Percentiles rank a stretch among this genome's conserved stretches.
phyloP scores from a whole-genome alignment of 257 asterid species.

The Eucommia ulmoides region DNA sequence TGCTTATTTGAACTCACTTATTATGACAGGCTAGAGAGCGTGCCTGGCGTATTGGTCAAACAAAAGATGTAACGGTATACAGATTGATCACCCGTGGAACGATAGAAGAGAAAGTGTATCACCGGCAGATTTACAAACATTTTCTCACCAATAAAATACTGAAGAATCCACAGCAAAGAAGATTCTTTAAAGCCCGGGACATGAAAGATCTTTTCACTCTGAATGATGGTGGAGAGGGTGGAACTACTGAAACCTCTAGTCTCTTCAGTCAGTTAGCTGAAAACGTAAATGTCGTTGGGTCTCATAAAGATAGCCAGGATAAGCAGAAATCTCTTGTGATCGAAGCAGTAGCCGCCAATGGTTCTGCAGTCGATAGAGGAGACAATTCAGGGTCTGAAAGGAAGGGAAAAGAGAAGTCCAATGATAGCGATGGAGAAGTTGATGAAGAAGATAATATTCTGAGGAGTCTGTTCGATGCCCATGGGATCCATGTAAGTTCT shows the following conservation, averaged over 20 bases:
- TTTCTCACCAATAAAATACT: conserved; percentile 89
- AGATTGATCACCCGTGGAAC: conserved; percentile 97
- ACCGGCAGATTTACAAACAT: conserved; percentile 93
- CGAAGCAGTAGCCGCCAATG: conserved; percentile 14
- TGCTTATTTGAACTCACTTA: conserved; percentile 10
- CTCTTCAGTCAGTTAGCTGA: conserved; percentile 72
- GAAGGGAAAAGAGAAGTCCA: conserved; percentile 22
- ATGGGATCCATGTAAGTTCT: conserved; percentile 82
- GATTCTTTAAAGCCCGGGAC: conserved; percentile 94
- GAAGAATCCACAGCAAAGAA: conserved; percentile 92
- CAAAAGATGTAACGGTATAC: conserved; percentile 74
- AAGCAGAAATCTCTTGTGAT: conserved; percentile 14
- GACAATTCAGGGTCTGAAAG: conserved; percentile 16
- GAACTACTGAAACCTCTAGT: conserved; percentile 78
- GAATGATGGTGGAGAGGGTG: conserved; percentile 63
- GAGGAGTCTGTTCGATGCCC: conserved; percentile 71
- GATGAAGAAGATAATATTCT: conserved; percentile 67
- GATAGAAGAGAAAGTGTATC: conserved; percentile 98
- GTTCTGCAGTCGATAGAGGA: conserved; percentile 19
- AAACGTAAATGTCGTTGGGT: conserved; percentile 56
- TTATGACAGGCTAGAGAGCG: conserved; percentile 90
- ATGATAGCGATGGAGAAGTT: conserved; percentile 23
- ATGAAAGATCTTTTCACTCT: conserved; percentile 90
- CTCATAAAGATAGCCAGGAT: conserved; percentile 23
- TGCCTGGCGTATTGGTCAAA: conserved; percentile 99